phyloP scores from a whole-genome alignment of 2,329 filamentous ascomycete genomes.

The Clonostachys byssicola region DNA sequence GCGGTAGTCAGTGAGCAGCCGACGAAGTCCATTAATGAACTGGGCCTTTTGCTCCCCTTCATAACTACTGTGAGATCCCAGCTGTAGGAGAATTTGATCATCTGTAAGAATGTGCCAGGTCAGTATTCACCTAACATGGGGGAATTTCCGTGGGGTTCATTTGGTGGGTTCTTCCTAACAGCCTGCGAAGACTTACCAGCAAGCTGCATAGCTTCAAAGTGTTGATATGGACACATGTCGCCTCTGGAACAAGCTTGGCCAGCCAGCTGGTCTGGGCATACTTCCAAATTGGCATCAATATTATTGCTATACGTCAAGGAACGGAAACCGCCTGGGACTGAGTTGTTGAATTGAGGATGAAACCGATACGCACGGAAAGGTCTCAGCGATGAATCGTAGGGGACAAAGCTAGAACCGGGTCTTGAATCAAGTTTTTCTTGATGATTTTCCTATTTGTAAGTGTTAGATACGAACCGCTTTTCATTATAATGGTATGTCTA shows the following conservation, averaged over 20 bases:
- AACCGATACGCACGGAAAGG: conserved; percentile 87
- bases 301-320: conserved; percentile 93
- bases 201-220: conserved; percentile 53
- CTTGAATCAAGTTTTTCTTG: not conserved
- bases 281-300: conserved; percentile 68
- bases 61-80: conserved; percentile 63
- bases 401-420: conserved; percentile 23
- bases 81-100: conserved; percentile 67
- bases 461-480: too few species aligned
- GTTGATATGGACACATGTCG: conserved; percentile 68
- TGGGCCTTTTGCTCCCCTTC: conserved; percentile 54
- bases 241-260: conserved; percentile 69
- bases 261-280: conserved; percentile 74
- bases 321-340: conserved; percentile 72
- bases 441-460: too few species aligned
- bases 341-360: conserved; percentile 69
- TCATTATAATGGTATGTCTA: conserved; percentile 25
- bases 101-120: conserved; percentile 42
- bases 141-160: not conserved
- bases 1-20: conserved; percentile 57
- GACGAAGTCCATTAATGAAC: conserved; percentile 59
- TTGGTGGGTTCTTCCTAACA: conserved; percentile 2
- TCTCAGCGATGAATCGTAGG: conserved; percentile 80
- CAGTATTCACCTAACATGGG: conserved; percentile 1
- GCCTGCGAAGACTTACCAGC: conserved; percentile 24